Conservation (phyloP, 768 basidiomycete species). For the Mycena alexandri region DNA sequence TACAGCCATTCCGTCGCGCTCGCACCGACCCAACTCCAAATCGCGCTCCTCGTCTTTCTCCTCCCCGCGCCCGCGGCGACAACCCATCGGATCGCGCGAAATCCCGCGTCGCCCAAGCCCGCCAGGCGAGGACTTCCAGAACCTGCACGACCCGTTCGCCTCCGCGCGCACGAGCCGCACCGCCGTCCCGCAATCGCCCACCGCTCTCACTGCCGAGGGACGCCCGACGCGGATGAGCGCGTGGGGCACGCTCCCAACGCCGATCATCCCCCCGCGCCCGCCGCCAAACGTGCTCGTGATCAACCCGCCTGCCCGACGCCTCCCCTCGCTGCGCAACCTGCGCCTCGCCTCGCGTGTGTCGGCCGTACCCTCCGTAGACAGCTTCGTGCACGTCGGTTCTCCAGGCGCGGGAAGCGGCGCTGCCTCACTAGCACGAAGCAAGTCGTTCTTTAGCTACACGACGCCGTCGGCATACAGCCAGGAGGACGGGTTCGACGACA, state of each 20-base stretch:
- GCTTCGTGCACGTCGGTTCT: conserved; percentile 5
- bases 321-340: conserved; percentile 29
- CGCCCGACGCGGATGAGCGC: conserved; percentile 38
- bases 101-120: conserved; percentile 24
- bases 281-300: conserved; percentile 36
- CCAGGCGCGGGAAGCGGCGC: conserved; percentile 6
- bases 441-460: conserved; percentile 38
- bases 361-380: conserved; percentile 1
- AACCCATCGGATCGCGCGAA: conserved; percentile 19
- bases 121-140: conserved; percentile 37
- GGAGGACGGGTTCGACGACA: conserved; percentile 23
- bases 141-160: conserved; percentile 42
- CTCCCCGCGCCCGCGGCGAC: conserved; percentile 30
- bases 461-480: conserved; percentile 38
- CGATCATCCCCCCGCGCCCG: conserved; percentile 22
- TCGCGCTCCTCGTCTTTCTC: conserved; percentile 34
- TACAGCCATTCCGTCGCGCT: conserved; percentile 26
- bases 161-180: conserved; percentile 22
- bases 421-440: conserved; percentile 10
- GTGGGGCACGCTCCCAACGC: conserved; percentile 33
- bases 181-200: neutral
- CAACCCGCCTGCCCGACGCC: conserved; percentile 27
- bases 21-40: conserved; percentile 17
- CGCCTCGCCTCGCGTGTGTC: conserved; percentile 12
- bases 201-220: neutral